phyloP scores from a whole-genome alignment of 495 filamentous ascomycete species.

The Annulohypoxylon maeteangense region DNA sequence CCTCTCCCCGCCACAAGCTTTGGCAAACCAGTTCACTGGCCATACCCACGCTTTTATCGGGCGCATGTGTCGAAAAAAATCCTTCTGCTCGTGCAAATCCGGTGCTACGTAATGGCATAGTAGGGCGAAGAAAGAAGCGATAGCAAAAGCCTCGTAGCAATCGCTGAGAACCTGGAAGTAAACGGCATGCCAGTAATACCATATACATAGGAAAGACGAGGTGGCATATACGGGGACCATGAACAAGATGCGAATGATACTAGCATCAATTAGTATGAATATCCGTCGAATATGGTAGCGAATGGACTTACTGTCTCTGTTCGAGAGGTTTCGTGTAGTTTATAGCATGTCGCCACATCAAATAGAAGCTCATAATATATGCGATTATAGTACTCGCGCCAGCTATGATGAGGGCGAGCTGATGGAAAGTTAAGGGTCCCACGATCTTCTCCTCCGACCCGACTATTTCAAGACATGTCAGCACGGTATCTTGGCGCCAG shows the following conservation, averaged over 20 bases:
- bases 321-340: constrained; percentile 86
- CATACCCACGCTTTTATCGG: constrained; percentile 77
- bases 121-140: constrained; percentile 90
- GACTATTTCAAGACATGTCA: constrained; percentile 43
- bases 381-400: constrained; percentile 66
- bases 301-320: constrained; percentile 75
- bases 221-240: constrained; percentile 89
- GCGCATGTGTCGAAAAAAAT: constrained; percentile 78
- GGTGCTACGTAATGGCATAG: constrained; percentile 86
- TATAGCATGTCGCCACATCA: constrained; percentile 80
- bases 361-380: constrained; percentile 64
- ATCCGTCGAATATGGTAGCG: not conserved
- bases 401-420: constrained; percentile 62
- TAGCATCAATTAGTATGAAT: constrained; percentile 42
- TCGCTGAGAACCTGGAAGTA: constrained; percentile 85
- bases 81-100: constrained; percentile 84
- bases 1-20: constrained; percentile 71
- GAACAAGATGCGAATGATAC: constrained; percentile 88
- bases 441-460: constrained; percentile 55
- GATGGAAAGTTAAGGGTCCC: constrained; percentile 65
- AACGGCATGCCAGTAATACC: constrained; percentile 81
- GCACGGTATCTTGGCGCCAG: constrained; percentile 44
- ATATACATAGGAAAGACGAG: constrained; percentile 80
- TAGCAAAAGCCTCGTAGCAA: constrained; percentile 93
- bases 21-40: constrained; percentile 76